Percentiles rank a stretch among this genome's conserved stretches.
These are phyloP conservation scores for Kuraishia borneana DNA, from an alignment of 805 yeast species.

Conservation along the genomic window DNA sequence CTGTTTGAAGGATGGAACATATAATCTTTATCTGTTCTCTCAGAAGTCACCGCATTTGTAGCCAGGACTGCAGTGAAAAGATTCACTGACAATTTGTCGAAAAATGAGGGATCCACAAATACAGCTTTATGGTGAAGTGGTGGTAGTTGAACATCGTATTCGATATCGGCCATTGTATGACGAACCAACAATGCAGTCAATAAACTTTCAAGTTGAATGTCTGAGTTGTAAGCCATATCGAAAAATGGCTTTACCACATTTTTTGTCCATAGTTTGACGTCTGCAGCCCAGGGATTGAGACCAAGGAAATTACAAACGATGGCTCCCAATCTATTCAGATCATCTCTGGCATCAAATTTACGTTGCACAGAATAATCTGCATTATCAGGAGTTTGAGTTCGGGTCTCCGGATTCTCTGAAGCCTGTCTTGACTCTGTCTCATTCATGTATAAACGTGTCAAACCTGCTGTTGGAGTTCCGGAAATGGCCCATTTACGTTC, in stretches of 20 bases:
- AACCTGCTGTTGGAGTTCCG: constrained; percentile 68
- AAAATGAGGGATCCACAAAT: constrained; percentile 48
- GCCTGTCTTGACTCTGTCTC: constrained; percentile 14
- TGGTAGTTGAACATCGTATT: constrained; percentile 44
- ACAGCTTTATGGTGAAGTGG: constrained; percentile 47
- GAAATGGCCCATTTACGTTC: constrained; percentile 69
- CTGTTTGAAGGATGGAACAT: constrained; percentile 58
- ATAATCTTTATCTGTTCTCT: constrained; percentile 53
- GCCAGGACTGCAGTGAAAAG: constrained; percentile 58
- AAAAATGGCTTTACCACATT: constrained; percentile 37
- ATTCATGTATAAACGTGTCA: constrained; percentile 43
- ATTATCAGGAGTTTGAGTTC: constrained; percentile 6
- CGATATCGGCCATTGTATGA: constrained; percentile 44
- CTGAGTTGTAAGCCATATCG: constrained; percentile 26
- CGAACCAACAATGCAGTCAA: constrained; percentile 41
- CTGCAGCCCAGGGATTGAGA: constrained; percentile 45
- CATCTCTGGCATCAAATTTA: constrained; percentile 40
- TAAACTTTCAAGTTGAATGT: constrained; percentile 26
- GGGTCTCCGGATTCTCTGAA: not conserved
- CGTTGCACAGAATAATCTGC: constrained; percentile 34
- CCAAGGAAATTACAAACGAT: constrained; percentile 41
- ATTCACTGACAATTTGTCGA: constrained; percentile 50
- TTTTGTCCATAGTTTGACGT: constrained; percentile 34
- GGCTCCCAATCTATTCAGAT: constrained; percentile 40
- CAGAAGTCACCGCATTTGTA: constrained; percentile 65